phyloP scores from a whole-genome alignment of 2,329 filamentous ascomycete species.

The Tolypocladium pustulatum region DNA sequence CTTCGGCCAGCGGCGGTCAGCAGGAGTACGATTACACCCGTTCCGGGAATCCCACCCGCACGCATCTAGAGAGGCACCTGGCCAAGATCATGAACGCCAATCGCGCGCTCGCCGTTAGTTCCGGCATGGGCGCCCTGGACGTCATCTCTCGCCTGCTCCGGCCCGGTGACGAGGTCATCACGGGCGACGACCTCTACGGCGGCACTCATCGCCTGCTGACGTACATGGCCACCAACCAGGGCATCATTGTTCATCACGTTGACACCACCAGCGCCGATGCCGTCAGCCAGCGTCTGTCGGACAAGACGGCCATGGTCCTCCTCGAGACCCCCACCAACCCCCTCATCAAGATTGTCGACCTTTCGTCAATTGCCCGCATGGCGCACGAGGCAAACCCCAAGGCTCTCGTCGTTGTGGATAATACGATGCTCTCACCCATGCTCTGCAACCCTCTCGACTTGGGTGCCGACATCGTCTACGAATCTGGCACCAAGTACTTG shows the following conservation, averaged over 20 bases:
- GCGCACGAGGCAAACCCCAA: slow-evolving; percentile 69
- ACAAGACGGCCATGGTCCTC: slow-evolving; percentile 89
- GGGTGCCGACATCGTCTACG: slow-evolving; percentile 92
- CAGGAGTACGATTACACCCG: slow-evolving; percentile 96
- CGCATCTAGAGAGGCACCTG: slow-evolving; percentile 89
- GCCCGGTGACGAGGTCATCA: slow-evolving; percentile 93
- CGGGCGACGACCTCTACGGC: slow-evolving; percentile 93
- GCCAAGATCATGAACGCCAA: slow-evolving; percentile 98
- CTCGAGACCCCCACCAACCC: slow-evolving; percentile 97
- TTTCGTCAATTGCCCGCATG: slow-evolving; percentile 64
- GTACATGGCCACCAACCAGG: slow-evolving; percentile 79
- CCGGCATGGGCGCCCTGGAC: slow-evolving; percentile 94
- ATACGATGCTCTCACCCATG: slow-evolving; percentile 97
- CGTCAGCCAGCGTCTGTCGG: slow-evolving; percentile 57
- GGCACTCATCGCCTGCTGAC: slow-evolving; percentile 90
- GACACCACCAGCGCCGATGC: slow-evolving; percentile 75
- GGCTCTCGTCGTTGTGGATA: slow-evolving; percentile 85
- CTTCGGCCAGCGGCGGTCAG: slow-evolving; percentile 64
- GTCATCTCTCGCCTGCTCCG: slow-evolving; percentile 86
- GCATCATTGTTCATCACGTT: slow-evolving; percentile 90
- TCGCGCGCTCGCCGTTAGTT: slow-evolving; percentile 84
- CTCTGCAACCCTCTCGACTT: slow-evolving; percentile 88
- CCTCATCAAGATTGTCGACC: slow-evolving; percentile 94
- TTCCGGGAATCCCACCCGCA: slow-evolving; percentile 91
- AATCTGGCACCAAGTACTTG: slow-evolving; percentile 95